These are phyloP conservation scores for Basidiobolus heterosporus DNA, from an alignment of 371 early-diverging fungal genomes.

Conservation along the genomic window DNA sequence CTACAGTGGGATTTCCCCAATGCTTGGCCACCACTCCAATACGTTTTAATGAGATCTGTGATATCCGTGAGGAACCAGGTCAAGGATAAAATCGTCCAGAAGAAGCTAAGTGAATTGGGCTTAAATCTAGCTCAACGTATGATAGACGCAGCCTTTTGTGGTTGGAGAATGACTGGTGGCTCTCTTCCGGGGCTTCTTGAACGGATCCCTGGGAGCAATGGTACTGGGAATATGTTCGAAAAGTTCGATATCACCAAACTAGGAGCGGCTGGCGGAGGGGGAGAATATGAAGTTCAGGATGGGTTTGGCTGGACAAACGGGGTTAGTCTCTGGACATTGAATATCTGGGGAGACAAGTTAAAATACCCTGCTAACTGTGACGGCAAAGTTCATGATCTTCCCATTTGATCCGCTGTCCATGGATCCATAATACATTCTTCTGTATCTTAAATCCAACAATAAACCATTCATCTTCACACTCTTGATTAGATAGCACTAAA, in stretches of 20 bases:
- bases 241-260: conserved; percentile 45
- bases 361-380: too few species aligned
- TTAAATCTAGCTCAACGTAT: conserved; percentile 36
- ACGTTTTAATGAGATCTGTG: conserved; percentile 18
- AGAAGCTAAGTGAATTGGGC: conserved; percentile 13
- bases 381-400: too few species aligned
- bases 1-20: conserved; percentile 85
- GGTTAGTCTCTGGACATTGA: conserved; percentile 11
- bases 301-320: conserved; percentile 96
- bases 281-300: conserved; percentile 69
- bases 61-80: not conserved
- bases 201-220: conserved; percentile 11
- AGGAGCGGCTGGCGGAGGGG: conserved; percentile 52
- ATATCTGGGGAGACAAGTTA: too few species aligned
- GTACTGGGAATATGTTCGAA: conserved; percentile 58
- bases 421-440: too few species aligned
- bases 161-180: conserved; percentile 56
- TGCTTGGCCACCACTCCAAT: conserved; percentile 52
- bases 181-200: conserved; percentile 20
- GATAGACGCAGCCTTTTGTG: conserved; percentile 42
- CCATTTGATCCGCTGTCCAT: too few species aligned
- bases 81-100: not conserved
- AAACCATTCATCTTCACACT: too few species aligned
- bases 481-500: too few species aligned
- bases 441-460: too few species aligned